Evolutionary conservation across 2,329 filamentous ascomycete genomes (phyloP).

Genomic region (Decorospora gaudefroyi): DNA sequence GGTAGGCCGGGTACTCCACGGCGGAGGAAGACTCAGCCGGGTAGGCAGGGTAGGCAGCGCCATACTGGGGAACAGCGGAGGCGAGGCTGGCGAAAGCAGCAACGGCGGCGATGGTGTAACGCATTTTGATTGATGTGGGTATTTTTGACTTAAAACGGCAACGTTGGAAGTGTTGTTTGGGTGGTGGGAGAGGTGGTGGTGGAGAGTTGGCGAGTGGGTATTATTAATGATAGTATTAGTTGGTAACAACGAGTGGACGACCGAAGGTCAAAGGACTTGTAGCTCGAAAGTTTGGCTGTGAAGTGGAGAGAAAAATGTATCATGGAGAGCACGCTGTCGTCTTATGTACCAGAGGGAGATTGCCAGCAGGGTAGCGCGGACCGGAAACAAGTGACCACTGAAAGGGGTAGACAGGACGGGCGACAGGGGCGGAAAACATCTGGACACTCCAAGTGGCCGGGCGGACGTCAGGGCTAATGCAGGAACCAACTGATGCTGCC

Average conservation of each 20-base stretch:
- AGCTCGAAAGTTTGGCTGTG: constrained; percentile 46
- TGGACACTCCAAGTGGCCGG: constrained; percentile 38
- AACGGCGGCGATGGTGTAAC: constrained; percentile 42
- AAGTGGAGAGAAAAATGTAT: constrained; percentile 40
- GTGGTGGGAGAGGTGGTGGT: constrained; percentile 16
- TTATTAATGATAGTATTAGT: constrained; percentile 50
- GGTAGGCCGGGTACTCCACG: constrained; percentile 23
- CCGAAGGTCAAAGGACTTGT: constrained; percentile 48
- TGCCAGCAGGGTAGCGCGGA: constrained; percentile 43
- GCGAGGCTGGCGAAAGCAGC: constrained; percentile 42
- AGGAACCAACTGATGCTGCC: constrained; percentile 43
- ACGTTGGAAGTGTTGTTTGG: constrained; percentile 22
- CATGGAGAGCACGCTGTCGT: constrained; percentile 22
- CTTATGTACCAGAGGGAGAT: constrained; percentile 49
- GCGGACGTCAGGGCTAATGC: constrained; percentile 41
- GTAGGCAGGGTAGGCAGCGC: constrained; percentile 16
- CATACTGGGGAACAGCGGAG: constrained; percentile 39
- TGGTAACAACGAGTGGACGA: constrained; percentile 51
- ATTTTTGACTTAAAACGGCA: constrained; percentile 32
- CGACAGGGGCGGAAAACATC: constrained; percentile 33
- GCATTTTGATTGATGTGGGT: constrained; percentile 48
- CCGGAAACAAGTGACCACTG: constrained; percentile 41
- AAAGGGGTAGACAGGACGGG: constrained; percentile 36
- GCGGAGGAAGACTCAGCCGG: constrained; percentile 17
- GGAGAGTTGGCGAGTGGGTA: constrained; percentile 25